A percentile compares a stretch with the other conserved stretches of the same genome.
These are phyloP conservation scores for Westerdykella ornata DNA, from an alignment of 2,329 filamentous ascomycete genomes.

Conservation along the genomic window DNA sequence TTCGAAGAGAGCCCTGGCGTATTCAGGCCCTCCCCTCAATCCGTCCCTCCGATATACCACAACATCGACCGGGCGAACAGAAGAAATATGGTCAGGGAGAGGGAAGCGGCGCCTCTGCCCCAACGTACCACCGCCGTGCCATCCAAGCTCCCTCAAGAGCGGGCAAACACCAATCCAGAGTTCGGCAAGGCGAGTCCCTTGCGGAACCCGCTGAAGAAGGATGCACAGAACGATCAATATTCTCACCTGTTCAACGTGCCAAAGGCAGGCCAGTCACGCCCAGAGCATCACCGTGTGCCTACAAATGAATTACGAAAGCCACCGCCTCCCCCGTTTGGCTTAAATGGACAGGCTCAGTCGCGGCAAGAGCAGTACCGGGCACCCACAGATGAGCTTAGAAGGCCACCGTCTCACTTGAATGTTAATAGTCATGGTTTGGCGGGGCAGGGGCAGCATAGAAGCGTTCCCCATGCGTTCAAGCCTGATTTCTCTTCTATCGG, in stretches of 20 bases:
- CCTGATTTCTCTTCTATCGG: slow-evolving; percentile 12
- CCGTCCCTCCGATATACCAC: slow-evolving; percentile 1
- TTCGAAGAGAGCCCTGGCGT: slow-evolving; percentile 25
- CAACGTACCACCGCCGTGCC: slow-evolving; percentile 20
- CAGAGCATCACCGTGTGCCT: slow-evolving; percentile 44
- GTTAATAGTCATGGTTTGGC: slow-evolving; percentile 2
- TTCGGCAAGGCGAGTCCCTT: slow-evolving; percentile 56
- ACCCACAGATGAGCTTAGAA: slow-evolving; percentile 5
- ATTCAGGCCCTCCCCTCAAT: slow-evolving; percentile 7
- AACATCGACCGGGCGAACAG: slow-evolving; percentile 1
- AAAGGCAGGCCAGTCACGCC: slow-evolving; percentile 43
- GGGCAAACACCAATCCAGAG: slow-evolving; percentile 33
- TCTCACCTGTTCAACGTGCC: slow-evolving; percentile 48
- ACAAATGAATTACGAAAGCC: not conserved
- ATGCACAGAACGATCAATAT: slow-evolving; percentile 20
- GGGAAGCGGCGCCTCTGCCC: slow-evolving; percentile 40
- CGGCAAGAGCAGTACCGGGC: slow-evolving; percentile 5
- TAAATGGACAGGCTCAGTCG: slow-evolving; percentile 14
- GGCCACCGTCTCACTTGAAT: not conserved
- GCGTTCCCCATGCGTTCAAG: slow-evolving; percentile 11
- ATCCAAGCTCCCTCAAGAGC: slow-evolving; percentile 29
- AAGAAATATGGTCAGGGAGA: slow-evolving; percentile 47
- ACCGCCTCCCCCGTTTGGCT: not conserved
- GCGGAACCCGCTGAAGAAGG: slow-evolving; percentile 42
- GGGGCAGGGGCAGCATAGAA: slow-evolving; percentile 1